A percentile compares a stretch with the other conserved stretches of the same genome.
phyloP scores from a whole-genome alignment of 1,284 basidiomycete genomes.

The Pyrrhoderma noxium region DNA sequence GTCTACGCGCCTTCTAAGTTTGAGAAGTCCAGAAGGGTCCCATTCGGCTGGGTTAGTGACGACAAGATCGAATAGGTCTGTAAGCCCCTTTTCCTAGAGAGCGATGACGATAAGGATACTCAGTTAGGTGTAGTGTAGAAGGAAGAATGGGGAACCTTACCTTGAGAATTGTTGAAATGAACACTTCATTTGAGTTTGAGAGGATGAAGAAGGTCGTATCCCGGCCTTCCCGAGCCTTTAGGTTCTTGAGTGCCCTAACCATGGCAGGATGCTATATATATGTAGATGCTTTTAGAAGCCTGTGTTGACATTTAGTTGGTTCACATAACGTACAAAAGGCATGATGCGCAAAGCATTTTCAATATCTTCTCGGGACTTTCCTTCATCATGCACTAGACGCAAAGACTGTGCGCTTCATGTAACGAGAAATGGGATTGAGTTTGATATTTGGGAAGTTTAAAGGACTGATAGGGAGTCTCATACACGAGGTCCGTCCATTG shows the following conservation, averaged over 20 bases:
- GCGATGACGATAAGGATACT: neutral
- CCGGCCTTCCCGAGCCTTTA: conserved; percentile 56
- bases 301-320: no score
- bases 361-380: conserved; percentile 69
- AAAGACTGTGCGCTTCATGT: conserved; percentile 62
- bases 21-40: conserved; percentile 65
- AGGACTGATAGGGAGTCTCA: conserved; percentile 25
- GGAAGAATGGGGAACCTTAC: conserved; percentile 31
- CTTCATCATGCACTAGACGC: conserved; percentile 60
- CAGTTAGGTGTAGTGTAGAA: neutral
- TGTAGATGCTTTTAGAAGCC: neutral
- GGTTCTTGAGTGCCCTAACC: conserved; percentile 74
- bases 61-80: conserved; percentile 74
- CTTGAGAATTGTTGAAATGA: conserved; percentile 85
- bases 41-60: conserved; percentile 92
- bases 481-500: conserved; percentile 97
- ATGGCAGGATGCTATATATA: conserved; percentile 85
- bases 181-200: conserved; percentile 91
- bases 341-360: conserved; percentile 71
- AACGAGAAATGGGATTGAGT: neutral
- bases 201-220: conserved; percentile 85
- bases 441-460: neutral
- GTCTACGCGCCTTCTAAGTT: conserved; percentile 70
- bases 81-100: conserved; percentile 64
- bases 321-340: conserved; percentile 69